phyloP scores from a whole-genome alignment of 2,329 filamentous ascomycete species.

The Hymenoscyphus linearis region DNA sequence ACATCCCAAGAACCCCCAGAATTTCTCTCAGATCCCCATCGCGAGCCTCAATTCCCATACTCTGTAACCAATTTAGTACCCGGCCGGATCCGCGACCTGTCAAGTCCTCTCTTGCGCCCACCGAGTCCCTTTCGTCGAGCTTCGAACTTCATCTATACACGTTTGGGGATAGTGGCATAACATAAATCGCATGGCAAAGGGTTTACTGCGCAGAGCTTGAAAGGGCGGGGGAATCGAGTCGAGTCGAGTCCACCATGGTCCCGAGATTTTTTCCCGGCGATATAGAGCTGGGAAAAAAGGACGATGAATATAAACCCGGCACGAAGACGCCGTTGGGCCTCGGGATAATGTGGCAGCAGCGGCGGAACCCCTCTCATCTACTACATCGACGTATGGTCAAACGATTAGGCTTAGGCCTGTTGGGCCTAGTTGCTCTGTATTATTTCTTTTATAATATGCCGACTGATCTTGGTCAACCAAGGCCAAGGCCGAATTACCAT shows the following conservation, averaged over 20 bases:
- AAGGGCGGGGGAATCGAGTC: slow-evolving; percentile 23
- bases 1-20: neutral
- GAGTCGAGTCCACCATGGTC: slow-evolving; percentile 26
- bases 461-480: slow-evolving; percentile 36
- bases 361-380: slow-evolving; percentile 40
- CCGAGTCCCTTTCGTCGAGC: neutral
- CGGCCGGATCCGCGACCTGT: neutral
- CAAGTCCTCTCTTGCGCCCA: neutral
- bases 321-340: slow-evolving; percentile 27
- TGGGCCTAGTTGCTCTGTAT: slow-evolving; percentile 50
- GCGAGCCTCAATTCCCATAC: neutral
- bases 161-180: neutral
- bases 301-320: slow-evolving; percentile 52
- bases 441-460: slow-evolving; percentile 62
- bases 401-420: slow-evolving; percentile 43
- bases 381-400: slow-evolving; percentile 49
- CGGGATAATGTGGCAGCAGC: slow-evolving; percentile 31
- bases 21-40: neutral
- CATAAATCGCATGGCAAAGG: slow-evolving; percentile 20
- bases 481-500: slow-evolving; percentile 34
- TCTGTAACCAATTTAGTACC: neutral
- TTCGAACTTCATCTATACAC: neutral
- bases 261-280: slow-evolving; percentile 45
- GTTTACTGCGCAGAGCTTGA: slow-evolving; percentile 18
- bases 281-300: slow-evolving; percentile 60